Conservation (phyloP, 768 basidiomycete species). For the Xerocomellus amylosporus region DNA sequence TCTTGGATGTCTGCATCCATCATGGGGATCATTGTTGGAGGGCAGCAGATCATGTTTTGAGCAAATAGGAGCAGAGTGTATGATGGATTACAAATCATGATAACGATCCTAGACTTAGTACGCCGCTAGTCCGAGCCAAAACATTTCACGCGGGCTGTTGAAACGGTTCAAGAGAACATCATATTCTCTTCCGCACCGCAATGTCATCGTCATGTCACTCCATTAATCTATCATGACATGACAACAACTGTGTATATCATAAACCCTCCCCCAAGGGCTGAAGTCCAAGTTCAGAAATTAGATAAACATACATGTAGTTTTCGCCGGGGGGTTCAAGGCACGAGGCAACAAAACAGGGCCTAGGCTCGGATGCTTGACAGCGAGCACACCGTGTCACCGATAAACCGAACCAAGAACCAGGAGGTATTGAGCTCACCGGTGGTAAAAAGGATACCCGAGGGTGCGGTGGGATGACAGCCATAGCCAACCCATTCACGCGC, state of each 20-base stretch:
- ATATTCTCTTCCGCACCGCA: no score
- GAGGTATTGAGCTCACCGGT: no score
- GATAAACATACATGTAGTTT: conserved; percentile 2
- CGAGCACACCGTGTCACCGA: no score
- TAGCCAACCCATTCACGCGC: not conserved
- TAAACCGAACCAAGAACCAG: not conserved
- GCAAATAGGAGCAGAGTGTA: no score
- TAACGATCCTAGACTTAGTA: no score
- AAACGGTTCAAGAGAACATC: no score
- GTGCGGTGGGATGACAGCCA: not conserved
- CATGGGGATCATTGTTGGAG: conserved; percentile 75
- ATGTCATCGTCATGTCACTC: no score
- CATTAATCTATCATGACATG: not conserved
- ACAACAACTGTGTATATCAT: not conserved
- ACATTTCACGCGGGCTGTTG: no score
- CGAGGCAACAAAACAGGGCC: not conserved
- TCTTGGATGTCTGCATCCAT: conserved; percentile 78
- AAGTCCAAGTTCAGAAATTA: not conserved
- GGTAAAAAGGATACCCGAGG: not conserved
- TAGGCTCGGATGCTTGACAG: not conserved
- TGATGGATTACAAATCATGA: no score
- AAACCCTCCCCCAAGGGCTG: not conserved
- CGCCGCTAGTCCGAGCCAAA: no score
- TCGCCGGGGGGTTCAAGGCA: not conserved
- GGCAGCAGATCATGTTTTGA: conserved; percentile 64